Evolutionary conservation across 108 stramenopile genomes (phyloP), one percentile per base, ranked within the genome.

Genomic region (Cyclotella choctawhatcheeana): DNA sequence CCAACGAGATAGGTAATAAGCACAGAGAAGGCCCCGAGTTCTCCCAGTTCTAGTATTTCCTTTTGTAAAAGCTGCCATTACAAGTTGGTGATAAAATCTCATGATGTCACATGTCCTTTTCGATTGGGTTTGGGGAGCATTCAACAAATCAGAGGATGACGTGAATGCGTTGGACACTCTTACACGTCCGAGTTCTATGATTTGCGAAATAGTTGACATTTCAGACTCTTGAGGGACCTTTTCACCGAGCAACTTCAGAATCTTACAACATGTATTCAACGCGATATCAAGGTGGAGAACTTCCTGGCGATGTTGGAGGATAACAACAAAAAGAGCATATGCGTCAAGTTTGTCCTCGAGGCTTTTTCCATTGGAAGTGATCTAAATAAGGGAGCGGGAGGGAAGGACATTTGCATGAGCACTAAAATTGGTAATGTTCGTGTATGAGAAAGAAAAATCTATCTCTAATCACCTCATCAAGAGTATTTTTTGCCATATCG

Each of bases 331-430:
- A 35, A 79, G 45, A 53, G 30, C 60, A 48, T 69, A 80, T 40
- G 79, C 73, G 55, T 62, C 60, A 30, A 80, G 37, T 50, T 74
- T 80, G 62, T 80, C 79, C 24, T 80, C 48, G 30, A 80, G 24
- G 4, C 59, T 64, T 31, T 37, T 64, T 13, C 60, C 67, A 24
- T 67, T 29, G n/a, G n/a, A n/a, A n/a, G n/a, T n/a, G n/a, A n/a
- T n/a, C n/a, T n/a, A n/a, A n/a, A n/a, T n/a, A n/a, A n/a, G n/a
- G n/a, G n/a, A n/a, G n/a, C n/a, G n/a, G n/a, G n/a, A n/a, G n/a
- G n/a, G n/a, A n/a, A n/a, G n/a, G n/a, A n/a, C n/a, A n/a, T n/a
- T n/a, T n/a, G n/a, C n/a, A n/a, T n/a, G n/a, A n/a, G n/a, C n/a
- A n/a, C n/a, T n/a, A n/a, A n/a, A n/a, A n/a, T n/a, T n/a, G n/a